A percentile compares a stretch with the other conserved stretches of the same genome.
Conservation (phyloP, 257 asterid species). For the Petrea volubilis region DNA sequence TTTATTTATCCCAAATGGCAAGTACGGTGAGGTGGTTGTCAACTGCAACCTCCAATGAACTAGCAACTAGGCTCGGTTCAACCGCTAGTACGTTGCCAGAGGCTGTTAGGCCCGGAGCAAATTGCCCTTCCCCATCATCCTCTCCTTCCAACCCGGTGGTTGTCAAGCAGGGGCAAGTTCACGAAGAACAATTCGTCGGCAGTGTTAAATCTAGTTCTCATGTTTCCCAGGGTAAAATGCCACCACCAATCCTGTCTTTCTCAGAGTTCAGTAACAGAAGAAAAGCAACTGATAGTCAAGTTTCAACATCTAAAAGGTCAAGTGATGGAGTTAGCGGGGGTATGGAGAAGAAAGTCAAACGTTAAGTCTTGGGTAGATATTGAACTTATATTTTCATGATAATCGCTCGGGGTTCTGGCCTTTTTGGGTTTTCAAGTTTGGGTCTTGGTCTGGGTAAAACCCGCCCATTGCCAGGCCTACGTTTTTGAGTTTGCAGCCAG, state of each 20-base stretch:
- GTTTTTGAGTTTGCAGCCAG: too few species aligned
- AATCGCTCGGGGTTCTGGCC: too few species aligned
- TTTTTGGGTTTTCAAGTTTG: too few species aligned
- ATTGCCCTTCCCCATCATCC: slow-evolving; percentile 35
- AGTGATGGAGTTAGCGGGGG: slow-evolving; percentile 36
- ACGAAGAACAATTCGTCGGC: slow-evolving; percentile 28
- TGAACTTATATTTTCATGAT: too few species aligned
- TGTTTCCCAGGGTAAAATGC: slow-evolving; percentile 30
- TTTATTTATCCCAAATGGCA: slow-evolving; percentile 82
- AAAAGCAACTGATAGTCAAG: slow-evolving; percentile 38
- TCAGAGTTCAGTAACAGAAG: slow-evolving; percentile 70
- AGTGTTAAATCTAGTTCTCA: slow-evolving; percentile 26
- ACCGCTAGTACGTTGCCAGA: slow-evolving; percentile 20
- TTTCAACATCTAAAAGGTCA: slow-evolving; percentile 41
- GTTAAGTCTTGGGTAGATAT: slow-evolving; percentile 23
- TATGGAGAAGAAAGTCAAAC: slow-evolving; percentile 55
- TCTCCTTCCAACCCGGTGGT: slow-evolving; percentile 18
- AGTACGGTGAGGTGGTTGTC: slow-evolving; percentile 84
- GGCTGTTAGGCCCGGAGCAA: slow-evolving; percentile 27
- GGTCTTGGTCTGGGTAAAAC: too few species aligned
- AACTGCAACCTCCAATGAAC: slow-evolving; percentile 54
- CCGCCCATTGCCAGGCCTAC: too few species aligned
- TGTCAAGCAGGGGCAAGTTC: slow-evolving; percentile 20
- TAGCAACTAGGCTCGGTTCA: slow-evolving; percentile 45
- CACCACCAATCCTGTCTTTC: slow-evolving; percentile 73